These are phyloP conservation scores for Gracilaria domingensis DNA, from an alignment of 23 red algal species.

Conservation along the genomic window DNA sequence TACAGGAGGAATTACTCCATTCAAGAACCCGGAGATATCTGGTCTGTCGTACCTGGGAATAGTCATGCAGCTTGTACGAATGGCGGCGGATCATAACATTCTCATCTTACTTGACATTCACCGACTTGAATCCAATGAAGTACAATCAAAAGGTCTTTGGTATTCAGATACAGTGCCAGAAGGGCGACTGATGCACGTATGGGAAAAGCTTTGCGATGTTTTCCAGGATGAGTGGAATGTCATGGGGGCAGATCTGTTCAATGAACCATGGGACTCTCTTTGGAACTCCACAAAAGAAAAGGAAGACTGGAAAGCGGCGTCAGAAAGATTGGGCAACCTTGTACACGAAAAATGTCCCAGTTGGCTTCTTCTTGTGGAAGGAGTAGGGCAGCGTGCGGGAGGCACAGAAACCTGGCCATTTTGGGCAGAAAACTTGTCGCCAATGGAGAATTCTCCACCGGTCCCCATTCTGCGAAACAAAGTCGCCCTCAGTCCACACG, in stretches of 20 bases:
- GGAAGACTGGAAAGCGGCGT: conserved; percentile 56
- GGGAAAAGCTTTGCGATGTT: conserved; percentile 39
- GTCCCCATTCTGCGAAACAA: conserved; percentile 21
- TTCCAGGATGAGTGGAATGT: conserved; percentile 75
- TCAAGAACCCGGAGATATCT: conserved; percentile 53
- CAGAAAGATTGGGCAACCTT: conserved; percentile 61
- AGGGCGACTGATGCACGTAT: conserved; percentile 40
- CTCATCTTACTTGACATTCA: conserved; percentile 76
- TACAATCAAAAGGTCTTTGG: conserved; percentile 62
- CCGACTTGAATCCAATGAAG: conserved; percentile 42
- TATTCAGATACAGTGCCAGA: conserved; percentile 50
- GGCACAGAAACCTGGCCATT: conserved; percentile 29
- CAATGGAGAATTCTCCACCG: conserved; percentile 40
- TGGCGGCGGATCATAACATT: conserved; percentile 65
- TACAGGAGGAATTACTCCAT: conserved; percentile 1
- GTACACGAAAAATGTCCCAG: conserved; percentile 58
- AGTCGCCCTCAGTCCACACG: conserved; percentile 67
- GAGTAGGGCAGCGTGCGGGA: conserved; percentile 40
- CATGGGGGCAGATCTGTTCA: conserved; percentile 74
- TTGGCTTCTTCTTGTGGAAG: conserved; percentile 68
- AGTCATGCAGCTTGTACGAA: conserved; percentile 39
- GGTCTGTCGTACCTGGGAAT: conserved; percentile 39
- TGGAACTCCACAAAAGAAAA: conserved; percentile 45
- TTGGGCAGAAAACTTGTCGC: conserved; percentile 71
- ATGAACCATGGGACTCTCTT: conserved; percentile 62